Evolutionary conservation across 345 rosid genomes (phyloP).

Genomic region (Hibiscus mutabilis): DNA sequence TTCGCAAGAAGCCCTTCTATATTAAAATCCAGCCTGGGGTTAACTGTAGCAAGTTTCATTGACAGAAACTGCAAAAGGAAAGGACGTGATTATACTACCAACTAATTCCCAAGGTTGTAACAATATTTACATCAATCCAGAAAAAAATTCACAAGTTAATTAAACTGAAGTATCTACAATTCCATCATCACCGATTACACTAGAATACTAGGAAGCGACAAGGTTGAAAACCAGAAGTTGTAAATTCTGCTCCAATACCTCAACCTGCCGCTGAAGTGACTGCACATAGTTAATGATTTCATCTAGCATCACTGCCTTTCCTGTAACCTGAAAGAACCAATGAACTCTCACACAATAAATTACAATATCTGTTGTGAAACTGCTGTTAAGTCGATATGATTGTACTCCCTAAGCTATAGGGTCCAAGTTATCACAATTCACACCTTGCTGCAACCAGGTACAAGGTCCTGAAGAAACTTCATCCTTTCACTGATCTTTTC

Average conservation of each 20-base stretch:
- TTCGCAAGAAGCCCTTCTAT: conserved; percentile 78
- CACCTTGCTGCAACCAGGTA: conserved; percentile 98
- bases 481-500: conserved; percentile 97
- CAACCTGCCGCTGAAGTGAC: conserved; percentile 93
- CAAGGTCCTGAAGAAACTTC: conserved; percentile 97
- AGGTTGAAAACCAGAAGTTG: background rate
- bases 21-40: conserved; percentile 78
- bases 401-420: conserved; percentile 6
- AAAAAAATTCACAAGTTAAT: background rate
- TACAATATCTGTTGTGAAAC: background rate
- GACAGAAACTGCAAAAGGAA: conserved; percentile 61
- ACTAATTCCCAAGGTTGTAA: background rate
- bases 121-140: background rate
- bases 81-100: background rate
- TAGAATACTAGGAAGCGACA: background rate
- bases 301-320: conserved; percentile 98
- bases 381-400: background rate
- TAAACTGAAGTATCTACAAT: background rate
- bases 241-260: conserved; percentile 40
- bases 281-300: conserved; percentile 96
- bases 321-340: conserved; percentile 61
- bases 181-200: background rate
- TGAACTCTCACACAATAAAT: conserved; percentile 11
- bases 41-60: conserved; percentile 95
- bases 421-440: conserved; percentile 17